phyloP scores from a whole-genome alignment of 805 yeast species.

The Kluyveromyces aestuarii region DNA sequence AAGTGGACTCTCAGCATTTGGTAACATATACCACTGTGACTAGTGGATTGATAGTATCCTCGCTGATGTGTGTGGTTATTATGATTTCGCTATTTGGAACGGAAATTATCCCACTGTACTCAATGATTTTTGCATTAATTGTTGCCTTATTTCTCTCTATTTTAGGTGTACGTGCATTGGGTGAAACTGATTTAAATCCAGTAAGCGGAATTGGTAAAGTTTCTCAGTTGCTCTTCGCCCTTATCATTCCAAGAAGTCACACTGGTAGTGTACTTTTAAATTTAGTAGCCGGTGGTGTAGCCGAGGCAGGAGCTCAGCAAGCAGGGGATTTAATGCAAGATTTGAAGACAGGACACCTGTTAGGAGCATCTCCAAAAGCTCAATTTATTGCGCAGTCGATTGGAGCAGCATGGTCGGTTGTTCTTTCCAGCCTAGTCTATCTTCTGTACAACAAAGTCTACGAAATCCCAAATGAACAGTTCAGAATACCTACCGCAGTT shows the following conservation, averaged over 20 bases:
- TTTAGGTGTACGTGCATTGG: constrained; percentile 86
- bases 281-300: constrained; percentile 90
- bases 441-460: constrained; percentile 72
- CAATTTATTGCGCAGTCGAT: constrained; percentile 86
- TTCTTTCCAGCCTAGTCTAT: constrained; percentile 76
- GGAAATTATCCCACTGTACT: constrained; percentile 56
- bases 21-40: constrained; percentile 42
- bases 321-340: constrained; percentile 99
- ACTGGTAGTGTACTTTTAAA: constrained; percentile 81
- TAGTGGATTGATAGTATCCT: constrained; percentile 56
- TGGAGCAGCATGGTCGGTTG: constrained; percentile 78
- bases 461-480: constrained; percentile 72
- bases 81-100: constrained; percentile 61
- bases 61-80: constrained; percentile 56
- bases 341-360: constrained; percentile 82
- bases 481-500: constrained; percentile 88
- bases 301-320: constrained; percentile 98
- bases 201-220: constrained; percentile 94
- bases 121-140: constrained; percentile 57
- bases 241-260: constrained; percentile 61
- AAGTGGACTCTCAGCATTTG: constrained; percentile 37
- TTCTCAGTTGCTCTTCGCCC: constrained; percentile 81
- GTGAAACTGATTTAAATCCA: constrained; percentile 95
- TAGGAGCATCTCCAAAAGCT: constrained; percentile 88
- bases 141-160: constrained; percentile 74